Percentiles rank a stretch among this genome's conserved stretches.
Conservation (phyloP, 78 protist genomes). For the Speleostelium caveatum region DNA sequence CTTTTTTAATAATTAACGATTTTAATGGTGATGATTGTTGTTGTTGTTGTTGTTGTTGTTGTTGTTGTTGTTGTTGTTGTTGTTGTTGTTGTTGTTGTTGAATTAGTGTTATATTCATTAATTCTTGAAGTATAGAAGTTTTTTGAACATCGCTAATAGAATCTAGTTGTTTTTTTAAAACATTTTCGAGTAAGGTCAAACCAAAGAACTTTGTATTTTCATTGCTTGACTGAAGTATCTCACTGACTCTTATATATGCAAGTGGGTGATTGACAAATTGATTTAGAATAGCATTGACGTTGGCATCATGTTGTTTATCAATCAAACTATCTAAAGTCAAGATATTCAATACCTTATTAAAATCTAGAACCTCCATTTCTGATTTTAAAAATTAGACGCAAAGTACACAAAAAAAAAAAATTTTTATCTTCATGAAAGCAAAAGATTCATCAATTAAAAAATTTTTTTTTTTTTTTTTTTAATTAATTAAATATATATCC, state of each 20-base stretch:
- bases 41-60: not conserved
- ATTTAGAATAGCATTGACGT: conserved; percentile 22
- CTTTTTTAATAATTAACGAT: not conserved
- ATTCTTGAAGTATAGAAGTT: not conserved
- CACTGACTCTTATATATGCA: conserved; percentile 14
- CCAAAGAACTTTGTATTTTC: conserved; percentile 39
- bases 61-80: not conserved
- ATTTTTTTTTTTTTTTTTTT: too few species aligned
- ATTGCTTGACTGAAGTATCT: not conserved
- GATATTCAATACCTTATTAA: too few species aligned
- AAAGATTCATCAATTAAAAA: too few species aligned
- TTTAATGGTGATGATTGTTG: not conserved
- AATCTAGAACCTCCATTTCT: too few species aligned
- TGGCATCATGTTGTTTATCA: conserved; percentile 38
- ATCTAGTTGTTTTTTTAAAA: conserved; percentile 17
- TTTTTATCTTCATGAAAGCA: too few species aligned
- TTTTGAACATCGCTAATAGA: not conserved
- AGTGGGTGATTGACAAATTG: conserved; percentile 30
- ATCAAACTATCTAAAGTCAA: too few species aligned
- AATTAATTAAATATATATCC: too few species aligned
- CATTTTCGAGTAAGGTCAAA: conserved; percentile 38
- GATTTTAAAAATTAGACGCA: too few species aligned
- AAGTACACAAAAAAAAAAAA: too few species aligned
- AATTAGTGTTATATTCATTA: not conserved
- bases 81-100: not conserved